A percentile compares a stretch with the other conserved stretches of the same genome.
Evolutionary conservation across 768 basidiomycete genomes (phyloP).

Genomic region (Baorangia bicolor): DNA sequence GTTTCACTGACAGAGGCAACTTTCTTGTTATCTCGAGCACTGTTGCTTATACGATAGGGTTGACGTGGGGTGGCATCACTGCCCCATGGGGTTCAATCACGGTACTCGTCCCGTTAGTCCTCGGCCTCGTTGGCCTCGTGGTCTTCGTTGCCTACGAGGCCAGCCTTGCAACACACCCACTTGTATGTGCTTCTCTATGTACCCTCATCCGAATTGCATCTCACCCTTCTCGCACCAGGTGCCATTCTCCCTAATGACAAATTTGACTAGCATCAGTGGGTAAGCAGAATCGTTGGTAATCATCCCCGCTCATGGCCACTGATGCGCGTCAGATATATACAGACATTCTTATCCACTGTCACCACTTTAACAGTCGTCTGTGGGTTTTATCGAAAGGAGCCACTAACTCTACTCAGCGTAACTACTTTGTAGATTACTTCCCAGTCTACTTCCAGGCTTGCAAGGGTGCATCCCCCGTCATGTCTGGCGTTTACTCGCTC

Average conservation of each 20-base stretch:
- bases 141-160: conserved; percentile 43
- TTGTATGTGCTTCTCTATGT: conserved; percentile 22
- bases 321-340: conserved; percentile 21
- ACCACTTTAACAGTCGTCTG: conserved; percentile 21
- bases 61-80: conserved; percentile 49
- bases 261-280: conserved; percentile 32
- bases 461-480: conserved; percentile 33
- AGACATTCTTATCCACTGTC: conserved; percentile 24
- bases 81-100: conserved; percentile 42
- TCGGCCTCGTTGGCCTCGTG: conserved; percentile 40
- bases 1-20: conserved; percentile 38
- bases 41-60: conserved; percentile 36
- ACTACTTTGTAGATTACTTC: conserved; percentile 34
- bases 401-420: background rate
- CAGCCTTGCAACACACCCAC: conserved; percentile 25
- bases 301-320: too few species aligned
- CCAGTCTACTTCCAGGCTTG: conserved; percentile 47
- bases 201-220: background rate
- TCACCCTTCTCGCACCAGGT: background rate
- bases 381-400: conserved; percentile 6
- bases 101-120: conserved; percentile 42
- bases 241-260: conserved; percentile 22
- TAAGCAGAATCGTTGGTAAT: background rate
- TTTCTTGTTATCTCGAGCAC: conserved; percentile 39
- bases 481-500: conserved; percentile 28